phyloP scores from a whole-genome alignment of 148 eudicot genomes.

The Persicaria maculosa region DNA sequence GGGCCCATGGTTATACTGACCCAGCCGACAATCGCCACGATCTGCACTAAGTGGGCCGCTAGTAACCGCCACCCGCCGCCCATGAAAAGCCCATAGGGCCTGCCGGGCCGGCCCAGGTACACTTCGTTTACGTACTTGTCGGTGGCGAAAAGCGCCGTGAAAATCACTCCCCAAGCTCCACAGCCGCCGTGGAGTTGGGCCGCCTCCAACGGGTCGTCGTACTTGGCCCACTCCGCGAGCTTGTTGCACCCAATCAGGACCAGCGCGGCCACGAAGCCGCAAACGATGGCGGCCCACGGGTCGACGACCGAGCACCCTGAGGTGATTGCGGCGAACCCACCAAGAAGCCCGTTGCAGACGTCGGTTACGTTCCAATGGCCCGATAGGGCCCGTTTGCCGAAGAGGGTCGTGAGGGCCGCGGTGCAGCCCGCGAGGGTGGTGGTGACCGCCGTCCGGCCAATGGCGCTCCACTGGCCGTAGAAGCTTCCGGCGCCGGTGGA shows the following conservation, averaged over 20 bases:
- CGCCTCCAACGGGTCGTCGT: slow-evolving; percentile 22
- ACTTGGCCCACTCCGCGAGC: slow-evolving; percentile 9
- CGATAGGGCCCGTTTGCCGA: slow-evolving; percentile 14
- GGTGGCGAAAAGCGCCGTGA: slow-evolving; percentile 18
- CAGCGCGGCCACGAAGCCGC: slow-evolving; percentile 17
- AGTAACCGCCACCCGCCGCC: slow-evolving; percentile 21
- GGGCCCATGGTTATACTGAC: slow-evolving; percentile 21
- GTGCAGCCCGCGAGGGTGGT: slow-evolving; percentile 24
- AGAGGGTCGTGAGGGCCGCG: slow-evolving; percentile 20
- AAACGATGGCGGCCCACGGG: slow-evolving; percentile 22
- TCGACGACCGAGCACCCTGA: slow-evolving; percentile 22
- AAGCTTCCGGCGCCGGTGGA: not conserved
- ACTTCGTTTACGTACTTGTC: slow-evolving; percentile 17
- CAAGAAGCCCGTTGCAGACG: slow-evolving; percentile 22
- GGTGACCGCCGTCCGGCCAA: slow-evolving; percentile 19
- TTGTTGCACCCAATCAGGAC: slow-evolving; percentile 13
- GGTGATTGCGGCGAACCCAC: slow-evolving; percentile 22
- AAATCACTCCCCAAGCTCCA: slow-evolving; percentile 22
- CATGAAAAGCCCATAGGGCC: slow-evolving; percentile 23
- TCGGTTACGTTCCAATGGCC: slow-evolving; percentile 24
- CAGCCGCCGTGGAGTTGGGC: slow-evolving; percentile 25
- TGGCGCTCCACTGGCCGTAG: slow-evolving; percentile 22
- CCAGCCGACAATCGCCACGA: slow-evolving; percentile 18
- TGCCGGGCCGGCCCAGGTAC: slow-evolving; percentile 13
- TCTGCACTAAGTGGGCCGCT: slow-evolving; percentile 19